phyloP scores from a whole-genome alignment of 768 basidiomycete species.

The Tylopilus balloui region DNA sequence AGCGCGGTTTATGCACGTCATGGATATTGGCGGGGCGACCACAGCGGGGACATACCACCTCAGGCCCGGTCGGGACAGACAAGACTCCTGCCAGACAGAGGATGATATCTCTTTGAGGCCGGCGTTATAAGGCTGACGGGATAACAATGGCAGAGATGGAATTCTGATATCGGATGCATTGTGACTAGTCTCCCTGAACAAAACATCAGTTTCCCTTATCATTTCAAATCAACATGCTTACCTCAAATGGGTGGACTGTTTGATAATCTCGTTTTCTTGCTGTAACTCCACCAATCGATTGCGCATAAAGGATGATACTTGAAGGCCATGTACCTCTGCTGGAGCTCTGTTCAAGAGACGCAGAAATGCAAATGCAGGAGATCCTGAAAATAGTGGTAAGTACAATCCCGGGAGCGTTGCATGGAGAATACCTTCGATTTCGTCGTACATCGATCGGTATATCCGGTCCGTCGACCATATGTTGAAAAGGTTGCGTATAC shows the following conservation, averaged over 20 bases:
- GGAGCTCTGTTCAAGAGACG: slow-evolving; percentile 61
- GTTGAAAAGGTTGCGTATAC: slow-evolving; percentile 67
- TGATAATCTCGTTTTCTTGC: slow-evolving; percentile 38
- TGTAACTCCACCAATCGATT: slow-evolving; percentile 48
- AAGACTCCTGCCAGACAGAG: slow-evolving; percentile 67
- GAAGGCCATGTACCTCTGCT: slow-evolving; percentile 59
- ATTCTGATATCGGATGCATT: slow-evolving; percentile 17
- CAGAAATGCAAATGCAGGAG: slow-evolving; percentile 70
- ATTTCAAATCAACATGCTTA: slow-evolving; percentile 27
- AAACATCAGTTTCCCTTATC: slow-evolving; percentile 5
- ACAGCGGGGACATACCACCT: slow-evolving; percentile 85
- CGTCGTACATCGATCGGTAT: slow-evolving; percentile 59
- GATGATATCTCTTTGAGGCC: slow-evolving; percentile 57
- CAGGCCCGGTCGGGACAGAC: slow-evolving; percentile 71
- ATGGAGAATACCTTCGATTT: slow-evolving; percentile 43
- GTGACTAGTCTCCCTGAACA: slow-evolving; percentile 19
- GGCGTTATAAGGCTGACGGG: slow-evolving; percentile 39
- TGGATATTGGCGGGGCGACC: slow-evolving; percentile 76
- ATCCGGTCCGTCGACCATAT: slow-evolving; percentile 91
- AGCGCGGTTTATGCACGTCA: slow-evolving; percentile 69
- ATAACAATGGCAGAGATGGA: slow-evolving; percentile 14
- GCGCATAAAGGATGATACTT: slow-evolving; percentile 55
- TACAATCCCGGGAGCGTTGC: background rate
- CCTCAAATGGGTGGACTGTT: slow-evolving; percentile 43
- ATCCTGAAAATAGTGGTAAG: slow-evolving; percentile 35